phyloP scores from a whole-genome alignment of 1,139 yeast genomes.

The Kodamaea arcana region DNA sequence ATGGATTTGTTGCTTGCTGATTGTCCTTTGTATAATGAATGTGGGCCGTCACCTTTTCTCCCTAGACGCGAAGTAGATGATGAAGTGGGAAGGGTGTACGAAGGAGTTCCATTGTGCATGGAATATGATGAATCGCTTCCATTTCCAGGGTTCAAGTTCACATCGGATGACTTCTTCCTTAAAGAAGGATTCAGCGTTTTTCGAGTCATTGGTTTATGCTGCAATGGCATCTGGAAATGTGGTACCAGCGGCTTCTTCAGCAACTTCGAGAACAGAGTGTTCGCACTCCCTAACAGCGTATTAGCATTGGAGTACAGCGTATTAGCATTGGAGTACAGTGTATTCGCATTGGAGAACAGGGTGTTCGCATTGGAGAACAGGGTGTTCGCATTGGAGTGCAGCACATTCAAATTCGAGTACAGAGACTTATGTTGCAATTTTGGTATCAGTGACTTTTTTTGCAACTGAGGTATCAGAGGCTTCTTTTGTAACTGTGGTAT shows the following conservation, averaged over 20 bases:
- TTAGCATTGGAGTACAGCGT: neutral
- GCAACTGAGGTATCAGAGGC: slow-evolving; percentile 16
- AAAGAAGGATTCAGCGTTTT: slow-evolving; percentile 15
- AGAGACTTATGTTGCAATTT: slow-evolving; percentile 15
- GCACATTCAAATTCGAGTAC: slow-evolving; percentile 11
- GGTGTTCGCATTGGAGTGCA: slow-evolving; percentile 1
- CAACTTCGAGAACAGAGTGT: slow-evolving; percentile 4
- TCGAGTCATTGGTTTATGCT: slow-evolving; percentile 10
- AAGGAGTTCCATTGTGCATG: slow-evolving; percentile 3
- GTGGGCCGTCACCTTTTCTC: neutral
- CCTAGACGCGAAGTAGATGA: slow-evolving; percentile 8
- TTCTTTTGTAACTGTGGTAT: slow-evolving; percentile 16
- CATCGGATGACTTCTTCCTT: neutral
- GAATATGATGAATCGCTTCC: neutral
- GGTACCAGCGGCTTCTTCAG: slow-evolving; percentile 18
- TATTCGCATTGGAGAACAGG: neutral
- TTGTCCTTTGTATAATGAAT: neutral
- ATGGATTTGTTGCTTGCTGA: neutral
- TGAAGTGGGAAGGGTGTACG: slow-evolving; percentile 7
- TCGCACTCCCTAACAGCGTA: neutral
- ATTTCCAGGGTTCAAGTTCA: neutral
- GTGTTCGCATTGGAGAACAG: neutral
- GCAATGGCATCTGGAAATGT: slow-evolving; percentile 13
- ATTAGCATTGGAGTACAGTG: slow-evolving; percentile 1
- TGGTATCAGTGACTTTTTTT: slow-evolving; percentile 13